A percentile compares a stretch with the other conserved stretches of the same genome.
Evolutionary conservation across 2,329 filamentous ascomycete genomes (phyloP).

Genomic region (Graphiopsis chlorocephala): DNA sequence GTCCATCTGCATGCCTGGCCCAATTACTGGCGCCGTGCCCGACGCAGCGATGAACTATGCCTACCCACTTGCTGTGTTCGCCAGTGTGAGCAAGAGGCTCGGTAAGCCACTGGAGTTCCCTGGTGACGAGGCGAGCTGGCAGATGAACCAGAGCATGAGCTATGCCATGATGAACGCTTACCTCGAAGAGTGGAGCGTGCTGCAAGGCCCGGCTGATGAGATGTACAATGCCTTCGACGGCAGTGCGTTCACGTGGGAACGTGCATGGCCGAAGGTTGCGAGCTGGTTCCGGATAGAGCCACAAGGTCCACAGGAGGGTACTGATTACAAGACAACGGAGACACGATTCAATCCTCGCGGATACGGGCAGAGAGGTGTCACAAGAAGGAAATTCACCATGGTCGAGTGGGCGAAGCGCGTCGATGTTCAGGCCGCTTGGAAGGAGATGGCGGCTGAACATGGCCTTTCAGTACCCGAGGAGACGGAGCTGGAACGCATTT

Average conservation of each 20-base stretch:
- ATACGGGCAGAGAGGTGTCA: constrained; percentile 30
- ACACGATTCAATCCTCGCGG: constrained; percentile 28
- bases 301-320: constrained; percentile 28
- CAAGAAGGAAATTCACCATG: constrained; percentile 26
- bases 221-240: constrained; percentile 52
- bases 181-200: constrained; percentile 50
- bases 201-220: constrained; percentile 43
- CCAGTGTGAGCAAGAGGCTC: constrained; percentile 44
- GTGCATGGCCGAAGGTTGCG: constrained; percentile 50
- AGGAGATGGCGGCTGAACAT: constrained; percentile 35
- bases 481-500: constrained; percentile 47
- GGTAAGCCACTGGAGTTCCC: constrained; percentile 45
- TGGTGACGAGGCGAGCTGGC: constrained; percentile 46
- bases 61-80: constrained; percentile 51
- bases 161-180: constrained; percentile 49
- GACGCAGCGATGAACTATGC: constrained; percentile 53
- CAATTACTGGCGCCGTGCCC: constrained; percentile 50
- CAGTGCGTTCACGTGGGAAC: constrained; percentile 48
- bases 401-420: constrained; percentile 46
- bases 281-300: constrained; percentile 42
- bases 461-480: constrained; percentile 27
- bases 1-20: constrained; percentile 49
- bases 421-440: constrained; percentile 48
- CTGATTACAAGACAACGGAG: constrained; percentile 25
- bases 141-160: constrained; percentile 42